Evolutionary conservation across 2,329 filamentous ascomycete genomes (phyloP).

Genomic region (Amphichorda felina): DNA sequence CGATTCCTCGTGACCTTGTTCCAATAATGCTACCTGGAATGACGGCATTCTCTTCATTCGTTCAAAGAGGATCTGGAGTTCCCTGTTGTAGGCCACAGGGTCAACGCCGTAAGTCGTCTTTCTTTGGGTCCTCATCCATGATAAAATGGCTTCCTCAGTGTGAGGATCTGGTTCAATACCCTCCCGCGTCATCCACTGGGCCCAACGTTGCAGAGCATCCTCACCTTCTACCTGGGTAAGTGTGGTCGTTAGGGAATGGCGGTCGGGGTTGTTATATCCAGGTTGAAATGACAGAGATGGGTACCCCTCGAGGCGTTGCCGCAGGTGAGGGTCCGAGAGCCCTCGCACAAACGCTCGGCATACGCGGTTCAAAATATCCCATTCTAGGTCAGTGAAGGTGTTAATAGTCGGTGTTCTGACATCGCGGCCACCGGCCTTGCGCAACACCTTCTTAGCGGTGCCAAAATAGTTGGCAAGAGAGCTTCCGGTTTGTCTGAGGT

Average conservation of each 20-base stretch:
- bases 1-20: conserved; percentile 41
- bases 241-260: conserved; percentile 40
- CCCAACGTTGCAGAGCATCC: conserved; percentile 14
- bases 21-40: conserved; percentile 38
- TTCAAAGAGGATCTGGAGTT: conserved; percentile 35
- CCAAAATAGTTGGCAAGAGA: conserved; percentile 33
- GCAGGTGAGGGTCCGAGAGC: conserved; percentile 33
- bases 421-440: conserved; percentile 36
- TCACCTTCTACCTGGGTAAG: conserved; percentile 46
- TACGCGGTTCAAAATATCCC: conserved; percentile 36
- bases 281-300: conserved; percentile 31
- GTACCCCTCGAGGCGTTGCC: conserved; percentile 28
- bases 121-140: conserved; percentile 29
- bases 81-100: conserved; percentile 37
- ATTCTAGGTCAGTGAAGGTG: conserved; percentile 31
- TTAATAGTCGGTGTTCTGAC: conserved; percentile 31
- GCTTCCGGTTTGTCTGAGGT: conserved; percentile 30
- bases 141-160: conserved; percentile 21
- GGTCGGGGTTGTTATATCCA: conserved; percentile 11
- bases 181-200: conserved; percentile 10
- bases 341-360: conserved; percentile 42
- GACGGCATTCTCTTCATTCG: conserved; percentile 38
- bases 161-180: conserved; percentile 11
- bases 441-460: conserved; percentile 35
- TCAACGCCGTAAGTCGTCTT: conserved; percentile 28